phyloP scores from a whole-genome alignment of 1,284 basidiomycete species.

The Ustilago trichophora region DNA sequence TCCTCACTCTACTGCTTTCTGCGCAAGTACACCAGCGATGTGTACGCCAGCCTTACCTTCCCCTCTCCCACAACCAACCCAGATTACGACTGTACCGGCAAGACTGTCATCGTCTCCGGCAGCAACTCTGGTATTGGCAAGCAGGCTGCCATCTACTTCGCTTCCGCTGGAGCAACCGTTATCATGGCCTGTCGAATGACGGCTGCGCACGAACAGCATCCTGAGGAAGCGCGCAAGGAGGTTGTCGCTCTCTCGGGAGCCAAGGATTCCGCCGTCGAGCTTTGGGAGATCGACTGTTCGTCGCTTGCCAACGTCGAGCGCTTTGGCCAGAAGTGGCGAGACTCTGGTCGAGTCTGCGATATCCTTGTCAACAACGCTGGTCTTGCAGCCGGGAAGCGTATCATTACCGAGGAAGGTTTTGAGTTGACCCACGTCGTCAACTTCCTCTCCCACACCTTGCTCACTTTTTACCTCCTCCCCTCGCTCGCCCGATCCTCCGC shows the following conservation, averaged over 20 bases:
- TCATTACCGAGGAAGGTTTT: conserved; percentile 53
- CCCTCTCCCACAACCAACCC: conserved; percentile 12
- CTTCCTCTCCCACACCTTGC: conserved; percentile 49
- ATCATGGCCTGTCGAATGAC: conserved; percentile 55
- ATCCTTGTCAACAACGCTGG: conserved; percentile 56
- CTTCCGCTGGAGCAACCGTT: conserved; percentile 45
- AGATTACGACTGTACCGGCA: conserved; percentile 39
- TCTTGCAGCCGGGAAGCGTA: conserved; percentile 9
- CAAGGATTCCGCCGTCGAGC: conserved; percentile 32
- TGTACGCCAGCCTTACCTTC: conserved; percentile 6
- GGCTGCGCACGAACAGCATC: conserved; percentile 52
- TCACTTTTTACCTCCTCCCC: conserved; percentile 54
- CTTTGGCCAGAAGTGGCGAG: conserved; percentile 38
- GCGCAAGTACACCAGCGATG: conserved; percentile 31
- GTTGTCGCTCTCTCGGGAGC: conserved; percentile 17
- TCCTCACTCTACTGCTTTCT: conserved; percentile 19
- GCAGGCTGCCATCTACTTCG: conserved; percentile 49
- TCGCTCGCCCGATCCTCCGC: conserved; percentile 29
- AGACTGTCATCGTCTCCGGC: conserved; percentile 54
- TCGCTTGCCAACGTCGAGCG: conserved; percentile 36
- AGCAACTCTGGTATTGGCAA: conserved; percentile 55
- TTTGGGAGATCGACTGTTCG: conserved; percentile 57
- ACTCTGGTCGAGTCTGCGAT: conserved; percentile 35
- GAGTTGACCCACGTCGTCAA: conserved; percentile 54
- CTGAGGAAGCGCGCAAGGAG: conserved; percentile 42